These are phyloP conservation scores for Magnusiomyces sp. DNA, from an alignment of 1,139 yeast species.

Conservation along the genomic window DNA sequence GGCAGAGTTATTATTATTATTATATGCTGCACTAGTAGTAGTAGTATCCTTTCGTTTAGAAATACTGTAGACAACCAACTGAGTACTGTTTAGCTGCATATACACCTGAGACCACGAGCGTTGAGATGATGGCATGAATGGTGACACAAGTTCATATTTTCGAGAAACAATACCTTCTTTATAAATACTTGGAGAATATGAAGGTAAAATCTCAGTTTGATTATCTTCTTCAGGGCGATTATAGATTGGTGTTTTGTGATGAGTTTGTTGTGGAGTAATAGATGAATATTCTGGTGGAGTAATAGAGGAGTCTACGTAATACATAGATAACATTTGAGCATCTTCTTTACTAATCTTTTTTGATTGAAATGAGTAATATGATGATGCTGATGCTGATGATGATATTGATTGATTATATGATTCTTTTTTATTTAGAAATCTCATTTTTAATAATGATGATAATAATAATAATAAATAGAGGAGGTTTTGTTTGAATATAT, in stretches of 20 bases:
- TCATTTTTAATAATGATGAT: no score
- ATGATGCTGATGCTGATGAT: no score
- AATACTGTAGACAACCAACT: conserved; percentile 38
- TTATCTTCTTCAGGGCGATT: conserved; percentile 30
- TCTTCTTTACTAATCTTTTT: no score
- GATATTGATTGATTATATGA: no score
- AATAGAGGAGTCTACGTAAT: no score
- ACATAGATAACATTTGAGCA: no score
- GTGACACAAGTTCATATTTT: conserved; percentile 32
- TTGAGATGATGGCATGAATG: conserved; percentile 33
- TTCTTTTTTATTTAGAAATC: no score
- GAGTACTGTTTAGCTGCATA: conserved; percentile 51
- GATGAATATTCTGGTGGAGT: conserved; percentile 25
- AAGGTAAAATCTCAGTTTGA: conserved; percentile 29
- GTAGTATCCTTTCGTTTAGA: background rate
- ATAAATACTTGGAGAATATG: conserved; percentile 28
- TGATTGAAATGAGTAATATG: no score
- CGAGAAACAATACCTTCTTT: conserved; percentile 26
- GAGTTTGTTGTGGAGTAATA: conserved; percentile 23
- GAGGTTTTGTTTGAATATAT: no score
- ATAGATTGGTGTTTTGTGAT: conserved; percentile 21
- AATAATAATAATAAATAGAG: no score
- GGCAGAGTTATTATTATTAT: no score
- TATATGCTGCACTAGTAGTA: no score
- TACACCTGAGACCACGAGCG: conserved; percentile 47